phyloP scores from a whole-genome alignment of 352 stramenopile species.

The Peronospora farinosa region DNA sequence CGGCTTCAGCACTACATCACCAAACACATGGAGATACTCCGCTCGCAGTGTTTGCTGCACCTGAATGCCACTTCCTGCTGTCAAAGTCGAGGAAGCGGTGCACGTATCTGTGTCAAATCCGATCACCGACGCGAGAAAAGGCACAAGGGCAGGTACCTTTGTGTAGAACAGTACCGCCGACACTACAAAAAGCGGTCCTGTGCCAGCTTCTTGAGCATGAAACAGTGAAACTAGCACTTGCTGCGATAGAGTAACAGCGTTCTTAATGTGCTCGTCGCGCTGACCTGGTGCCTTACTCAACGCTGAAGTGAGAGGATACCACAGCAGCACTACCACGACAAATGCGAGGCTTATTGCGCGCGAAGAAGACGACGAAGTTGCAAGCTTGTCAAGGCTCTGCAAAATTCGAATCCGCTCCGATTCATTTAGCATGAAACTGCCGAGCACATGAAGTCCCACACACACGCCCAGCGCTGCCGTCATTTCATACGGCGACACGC shows the following conservation, averaged over 20 bases:
- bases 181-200: constrained; percentile 53
- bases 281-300: constrained; percentile 56
- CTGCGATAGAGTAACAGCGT: constrained; percentile 46
- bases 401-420: constrained; percentile 42
- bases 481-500: constrained; percentile 23
- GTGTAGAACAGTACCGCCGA: constrained; percentile 66
- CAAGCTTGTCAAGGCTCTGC: constrained; percentile 36
- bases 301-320: constrained; percentile 41
- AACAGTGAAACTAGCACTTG: constrained; percentile 54
- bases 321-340: constrained; percentile 49
- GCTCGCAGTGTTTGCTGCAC: constrained; percentile 36
- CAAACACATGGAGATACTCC: constrained; percentile 55
- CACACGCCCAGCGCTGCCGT: constrained; percentile 36
- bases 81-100: constrained; percentile 8
- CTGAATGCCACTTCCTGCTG: constrained; percentile 17
- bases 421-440: constrained; percentile 42
- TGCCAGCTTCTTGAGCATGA: constrained; percentile 28
- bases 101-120: constrained; percentile 23
- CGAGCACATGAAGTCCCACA: constrained; percentile 41
- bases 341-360: constrained; percentile 50
- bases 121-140: constrained; percentile 43
- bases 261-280: constrained; percentile 52
- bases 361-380: constrained; percentile 17
- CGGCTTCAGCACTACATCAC: constrained; percentile 57
- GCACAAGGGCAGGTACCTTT: constrained; percentile 48